Conservation (phyloP, 2,329 filamentous ascomycete genomes). For the Phoma sp. region DNA sequence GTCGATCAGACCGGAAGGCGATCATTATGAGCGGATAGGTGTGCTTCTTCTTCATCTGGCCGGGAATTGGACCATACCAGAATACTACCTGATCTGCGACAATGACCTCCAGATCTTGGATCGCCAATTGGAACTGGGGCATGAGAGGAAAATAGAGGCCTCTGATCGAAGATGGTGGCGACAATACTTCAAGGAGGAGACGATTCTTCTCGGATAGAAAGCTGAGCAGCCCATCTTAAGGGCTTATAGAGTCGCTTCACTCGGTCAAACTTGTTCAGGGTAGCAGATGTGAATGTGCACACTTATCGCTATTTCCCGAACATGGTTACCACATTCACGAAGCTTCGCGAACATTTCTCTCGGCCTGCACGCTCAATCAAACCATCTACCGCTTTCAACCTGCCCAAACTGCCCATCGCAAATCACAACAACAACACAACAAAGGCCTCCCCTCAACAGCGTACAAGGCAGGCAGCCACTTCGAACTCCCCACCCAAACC, state of each 20-base stretch:
- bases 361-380: no score
- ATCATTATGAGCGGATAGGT: neutral
- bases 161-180: neutral
- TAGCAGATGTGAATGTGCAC: no score
- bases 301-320: no score
- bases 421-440: no score
- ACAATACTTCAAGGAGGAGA: neutral
- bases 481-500: neutral
- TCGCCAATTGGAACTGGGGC: neutral
- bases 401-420: no score
- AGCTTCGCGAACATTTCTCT: neutral
- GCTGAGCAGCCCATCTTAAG: neutral
- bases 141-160: neutral
- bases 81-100: neutral
- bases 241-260: no score
- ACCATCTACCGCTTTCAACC: no score
- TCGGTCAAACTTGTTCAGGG: neutral
- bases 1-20: neutral
- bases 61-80: neutral
- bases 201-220: neutral
- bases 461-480: neutral
- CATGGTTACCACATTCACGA: no score
- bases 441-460: no score
- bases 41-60: neutral
- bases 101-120: neutral